phyloP scores from a whole-genome alignment of 2,329 filamentous ascomycete genomes.

The Xylariaceae sp. region DNA sequence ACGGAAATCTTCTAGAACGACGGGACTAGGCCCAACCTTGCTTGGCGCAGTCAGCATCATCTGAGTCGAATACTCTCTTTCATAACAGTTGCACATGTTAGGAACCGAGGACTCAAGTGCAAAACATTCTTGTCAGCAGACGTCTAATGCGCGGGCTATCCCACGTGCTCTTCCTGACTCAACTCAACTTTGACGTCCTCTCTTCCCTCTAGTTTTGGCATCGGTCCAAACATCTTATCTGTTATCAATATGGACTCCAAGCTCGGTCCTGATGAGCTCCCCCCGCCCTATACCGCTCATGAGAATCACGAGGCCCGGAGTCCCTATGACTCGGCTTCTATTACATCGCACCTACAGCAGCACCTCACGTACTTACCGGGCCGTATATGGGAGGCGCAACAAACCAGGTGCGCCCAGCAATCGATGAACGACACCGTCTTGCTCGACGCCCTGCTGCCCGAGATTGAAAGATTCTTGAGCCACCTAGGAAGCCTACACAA shows the following conservation, averaged over 20 bases:
- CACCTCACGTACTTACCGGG: slow-evolving; percentile 38
- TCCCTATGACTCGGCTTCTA: slow-evolving; percentile 13
- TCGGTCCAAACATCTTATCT: neutral
- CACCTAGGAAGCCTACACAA: slow-evolving; percentile 35
- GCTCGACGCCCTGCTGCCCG: slow-evolving; percentile 39
- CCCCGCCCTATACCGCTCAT: slow-evolving; percentile 26
- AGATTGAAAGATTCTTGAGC: slow-evolving; percentile 41
- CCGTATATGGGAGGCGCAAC: slow-evolving; percentile 36
- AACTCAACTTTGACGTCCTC: neutral
- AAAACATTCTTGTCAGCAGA: too few relatives aligned
- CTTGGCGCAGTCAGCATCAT: too few relatives aligned
- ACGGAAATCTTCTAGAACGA: too few relatives aligned
- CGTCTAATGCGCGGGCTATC: too few relatives aligned
- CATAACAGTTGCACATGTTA: too few relatives aligned
- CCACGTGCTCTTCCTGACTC: neutral
- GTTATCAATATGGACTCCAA: slow-evolving; percentile 5
- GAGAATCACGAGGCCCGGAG: neutral
- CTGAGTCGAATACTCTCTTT: too few relatives aligned
- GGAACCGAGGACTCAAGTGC: neutral
- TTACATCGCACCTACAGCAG: slow-evolving; percentile 26
- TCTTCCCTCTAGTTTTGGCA: neutral
- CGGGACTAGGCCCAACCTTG: too few relatives aligned
- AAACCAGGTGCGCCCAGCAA: slow-evolving; percentile 33
- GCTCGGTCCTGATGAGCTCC: slow-evolving; percentile 8
- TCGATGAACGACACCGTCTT: slow-evolving; percentile 39